Evolutionary conservation across 2,329 filamentous ascomycete genomes (phyloP).

Genomic region (Penicillium nordicum): DNA sequence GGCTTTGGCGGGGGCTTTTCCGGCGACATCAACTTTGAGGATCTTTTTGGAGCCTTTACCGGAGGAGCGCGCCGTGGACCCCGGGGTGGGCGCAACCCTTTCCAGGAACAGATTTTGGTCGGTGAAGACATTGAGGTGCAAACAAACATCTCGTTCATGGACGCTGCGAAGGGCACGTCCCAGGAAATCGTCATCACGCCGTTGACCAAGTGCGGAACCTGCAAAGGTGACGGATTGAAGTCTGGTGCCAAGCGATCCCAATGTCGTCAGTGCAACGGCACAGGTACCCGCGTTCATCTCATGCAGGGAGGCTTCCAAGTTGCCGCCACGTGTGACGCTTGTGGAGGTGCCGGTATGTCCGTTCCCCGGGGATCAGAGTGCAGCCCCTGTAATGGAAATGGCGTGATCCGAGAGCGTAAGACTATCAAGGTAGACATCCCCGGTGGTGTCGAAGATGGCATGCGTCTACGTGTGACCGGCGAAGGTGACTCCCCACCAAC

Average conservation of each 20-base stretch:
- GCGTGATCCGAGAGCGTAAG: conserved; percentile 77
- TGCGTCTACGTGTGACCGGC: conserved; percentile 79
- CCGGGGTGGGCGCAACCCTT: conserved; percentile 61
- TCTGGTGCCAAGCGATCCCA: conserved; percentile 67
- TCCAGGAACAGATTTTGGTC: conserved; percentile 77
- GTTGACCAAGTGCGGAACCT: conserved; percentile 75
- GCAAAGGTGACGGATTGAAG: conserved; percentile 80
- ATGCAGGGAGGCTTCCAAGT: conserved; percentile 95
- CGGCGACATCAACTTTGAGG: conserved; percentile 89
- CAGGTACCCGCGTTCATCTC: conserved; percentile 80
- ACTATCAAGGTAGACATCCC: conserved; percentile 89
- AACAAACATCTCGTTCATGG: conserved; percentile 89
- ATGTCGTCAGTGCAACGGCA: conserved; percentile 80
- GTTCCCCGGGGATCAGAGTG: conserved; percentile 81
- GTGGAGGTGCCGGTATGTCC: conserved; percentile 71
- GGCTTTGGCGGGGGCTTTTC: conserved; percentile 62
- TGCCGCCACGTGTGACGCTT: conserved; percentile 80
- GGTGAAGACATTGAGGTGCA: conserved; percentile 96
- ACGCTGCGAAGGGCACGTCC: conserved; percentile 84
- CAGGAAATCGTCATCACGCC: conserved; percentile 89
- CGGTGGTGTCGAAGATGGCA: conserved; percentile 92
- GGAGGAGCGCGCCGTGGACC: conserved; percentile 54
- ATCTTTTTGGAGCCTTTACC: conserved; percentile 86
- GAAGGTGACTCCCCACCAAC: conserved; percentile 85
- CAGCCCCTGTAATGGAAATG: conserved; percentile 72